A percentile compares a stretch with the other conserved stretches of the same genome.
These are phyloP conservation scores for Tylopilus sp. DNA, from an alignment of 768 basidiomycete genomes.

Conservation along the genomic window DNA sequence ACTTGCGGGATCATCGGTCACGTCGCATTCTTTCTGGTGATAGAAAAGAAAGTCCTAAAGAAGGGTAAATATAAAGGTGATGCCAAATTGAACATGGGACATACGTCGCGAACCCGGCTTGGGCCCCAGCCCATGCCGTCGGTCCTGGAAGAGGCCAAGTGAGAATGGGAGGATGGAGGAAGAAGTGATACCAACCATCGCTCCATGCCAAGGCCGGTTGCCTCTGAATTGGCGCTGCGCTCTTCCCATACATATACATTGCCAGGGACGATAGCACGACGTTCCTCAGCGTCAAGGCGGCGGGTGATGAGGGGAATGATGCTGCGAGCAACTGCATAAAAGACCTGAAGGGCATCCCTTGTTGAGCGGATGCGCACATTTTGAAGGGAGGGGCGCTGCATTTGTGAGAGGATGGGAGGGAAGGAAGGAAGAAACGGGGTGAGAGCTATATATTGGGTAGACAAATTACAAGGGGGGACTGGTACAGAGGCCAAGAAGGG, in stretches of 20 bases:
- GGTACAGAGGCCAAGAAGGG: constrained; percentile 19
- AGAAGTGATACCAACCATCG: constrained; percentile 49
- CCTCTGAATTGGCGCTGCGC: constrained; percentile 77
- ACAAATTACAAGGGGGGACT: constrained; percentile 2
- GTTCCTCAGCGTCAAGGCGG: constrained; percentile 79
- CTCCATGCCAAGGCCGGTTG: constrained; percentile 83
- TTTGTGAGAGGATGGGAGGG: constrained; percentile 32
- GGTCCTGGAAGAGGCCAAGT: constrained; percentile 38
- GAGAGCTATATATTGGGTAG: constrained; percentile 37
- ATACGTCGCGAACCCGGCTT: constrained; percentile 58
- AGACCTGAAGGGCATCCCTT: constrained; percentile 77
- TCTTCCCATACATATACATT: constrained; percentile 91
- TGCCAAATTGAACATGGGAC: not conserved
- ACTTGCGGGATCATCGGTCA: constrained; percentile 36
- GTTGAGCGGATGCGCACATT: constrained; percentile 77
- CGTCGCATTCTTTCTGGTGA: constrained; percentile 46
- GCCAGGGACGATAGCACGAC: constrained; percentile 66
- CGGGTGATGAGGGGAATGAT: constrained; percentile 73
- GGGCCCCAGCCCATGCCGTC: constrained; percentile 84
- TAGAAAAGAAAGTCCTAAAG: constrained; percentile 54
- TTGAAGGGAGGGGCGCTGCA: constrained; percentile 75
- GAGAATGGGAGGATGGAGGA: not conserved
- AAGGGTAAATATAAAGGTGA: constrained; percentile 1
- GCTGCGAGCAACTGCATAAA: constrained; percentile 69
- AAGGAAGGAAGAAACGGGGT: constrained; percentile 12